Base-by-base conservation (phyloP, 2,329 filamentous ascomycete genomes). In the Claviceps sorghi region DNA sequence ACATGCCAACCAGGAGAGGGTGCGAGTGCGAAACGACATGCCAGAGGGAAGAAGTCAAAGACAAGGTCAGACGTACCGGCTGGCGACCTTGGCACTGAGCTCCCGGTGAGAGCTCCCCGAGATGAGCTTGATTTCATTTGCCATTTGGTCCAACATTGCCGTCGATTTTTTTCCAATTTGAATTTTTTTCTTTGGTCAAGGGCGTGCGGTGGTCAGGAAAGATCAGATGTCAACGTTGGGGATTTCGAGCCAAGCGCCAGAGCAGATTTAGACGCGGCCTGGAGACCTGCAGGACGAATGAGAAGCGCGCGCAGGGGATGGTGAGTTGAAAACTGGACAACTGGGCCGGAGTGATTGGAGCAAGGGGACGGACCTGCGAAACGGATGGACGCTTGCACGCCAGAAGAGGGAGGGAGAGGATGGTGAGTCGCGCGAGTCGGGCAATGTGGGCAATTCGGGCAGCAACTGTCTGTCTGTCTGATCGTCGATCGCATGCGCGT, bases 121-220 rank as follows among this genome's bases (percentile, higher is more conserved):
- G 61, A 74, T 71, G 58, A 75, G 67, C 63, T 75, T 76, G 65
- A 76, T 74, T 61, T 75, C 72, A 67, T 76, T 75, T 48, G 72
- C 71, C 72, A 75, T 75, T 62, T 69, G 67, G 52, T 68, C 66
- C 57, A 68, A 60, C 67, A 69, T 69, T 59, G 59, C 58, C 52
- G 54, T 57, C 52, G 49, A 50, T 15, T 22, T 30, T 45, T 29
- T 48, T n/a, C n/a, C n/a, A n/a, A n/a, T n/a, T n/a, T n/a, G n/a
- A n/a, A n/a, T n/a, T n/a, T n/a, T n/a, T n/a, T n/a, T n/a, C n/a
- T n/a, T n/a, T n/a, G n/a, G n/a, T n/a, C n/a, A n/a, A n/a, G n/a
- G n/a, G 10, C 3, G 11, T 40, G 11, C 15, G 38, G 4, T n/a
- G 38, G 15, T 6, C 4, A 40, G 3, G 38, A 4, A 40, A n/a